Conservation (phyloP, 225 moss, liverwort and hornwort species). For the Pseudoscleropodium purum region DNA sequence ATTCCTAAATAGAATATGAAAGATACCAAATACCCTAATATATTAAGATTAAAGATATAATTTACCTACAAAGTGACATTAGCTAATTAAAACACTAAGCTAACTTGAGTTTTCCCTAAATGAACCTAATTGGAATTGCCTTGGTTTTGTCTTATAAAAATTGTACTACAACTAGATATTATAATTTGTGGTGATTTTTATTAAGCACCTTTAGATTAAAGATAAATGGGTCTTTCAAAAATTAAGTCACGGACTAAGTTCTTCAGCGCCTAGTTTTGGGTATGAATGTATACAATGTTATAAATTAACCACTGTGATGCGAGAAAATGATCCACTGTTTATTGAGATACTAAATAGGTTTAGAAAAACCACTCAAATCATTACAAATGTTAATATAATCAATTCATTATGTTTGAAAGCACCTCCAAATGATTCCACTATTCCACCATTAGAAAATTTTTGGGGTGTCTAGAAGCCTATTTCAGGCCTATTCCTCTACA, state of each 20-base stretch:
- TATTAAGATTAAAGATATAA: too few relatives aligned
- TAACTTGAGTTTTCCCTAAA: too few relatives aligned
- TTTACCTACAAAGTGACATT: too few relatives aligned
- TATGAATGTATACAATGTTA: neutral
- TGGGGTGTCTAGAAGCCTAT: too few relatives aligned
- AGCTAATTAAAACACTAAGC: too few relatives aligned
- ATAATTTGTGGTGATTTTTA: neutral
- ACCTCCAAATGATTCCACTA: neutral
- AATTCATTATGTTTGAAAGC: neutral
- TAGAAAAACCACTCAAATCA: neutral
- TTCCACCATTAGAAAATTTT: too few relatives aligned
- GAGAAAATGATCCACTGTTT: neutral
- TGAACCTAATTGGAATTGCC: too few relatives aligned
- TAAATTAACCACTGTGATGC: neutral
- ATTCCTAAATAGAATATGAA: too few relatives aligned
- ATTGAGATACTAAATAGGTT: neutral
- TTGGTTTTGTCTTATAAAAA: too few relatives aligned
- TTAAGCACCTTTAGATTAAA: rapidly evolving
- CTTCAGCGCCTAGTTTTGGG: neutral
- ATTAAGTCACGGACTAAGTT: neutral
- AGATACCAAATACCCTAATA: too few relatives aligned
- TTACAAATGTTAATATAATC: neutral
- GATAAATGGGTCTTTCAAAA: neutral
- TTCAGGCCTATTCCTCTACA: too few relatives aligned
- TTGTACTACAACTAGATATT: neutral